phyloP scores from a whole-genome alignment of 371 early-diverging fungal genomes.

The Mortierella sp. region DNA sequence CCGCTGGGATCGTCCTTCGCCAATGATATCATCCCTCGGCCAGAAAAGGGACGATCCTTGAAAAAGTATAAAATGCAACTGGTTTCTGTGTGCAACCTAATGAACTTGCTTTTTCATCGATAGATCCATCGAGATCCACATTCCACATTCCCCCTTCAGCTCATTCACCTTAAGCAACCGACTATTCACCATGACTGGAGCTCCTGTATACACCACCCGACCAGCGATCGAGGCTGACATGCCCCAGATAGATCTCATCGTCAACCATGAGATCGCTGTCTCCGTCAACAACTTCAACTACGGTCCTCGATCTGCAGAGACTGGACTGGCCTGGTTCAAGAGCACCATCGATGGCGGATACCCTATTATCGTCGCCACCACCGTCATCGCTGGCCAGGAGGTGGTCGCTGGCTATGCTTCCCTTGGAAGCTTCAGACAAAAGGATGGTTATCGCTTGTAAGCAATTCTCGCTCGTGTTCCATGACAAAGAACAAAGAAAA shows the following conservation, averaged over 20 bases:
- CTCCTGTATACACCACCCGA: slow-evolving; percentile 27
- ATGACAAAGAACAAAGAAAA: too few species aligned
- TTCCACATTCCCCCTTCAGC: too few species aligned
- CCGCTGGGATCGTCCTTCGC: too few species aligned
- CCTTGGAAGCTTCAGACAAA: slow-evolving; percentile 37
- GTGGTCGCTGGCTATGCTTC: slow-evolving; percentile 37
- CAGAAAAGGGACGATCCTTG: too few species aligned
- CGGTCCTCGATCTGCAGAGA: slow-evolving; percentile 27
- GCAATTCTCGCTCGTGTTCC: background rate
- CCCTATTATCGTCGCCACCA: slow-evolving; percentile 36
- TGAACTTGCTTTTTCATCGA: too few species aligned
- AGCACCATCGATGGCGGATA: slow-evolving; percentile 33
- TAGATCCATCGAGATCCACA: background rate
- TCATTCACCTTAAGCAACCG: too few species aligned
- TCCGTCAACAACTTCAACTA: slow-evolving; percentile 54
- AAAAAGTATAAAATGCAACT: too few species aligned
- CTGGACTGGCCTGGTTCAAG: slow-evolving; percentile 32
- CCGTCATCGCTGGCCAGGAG: slow-evolving; percentile 13
- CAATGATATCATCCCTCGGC: too few species aligned
- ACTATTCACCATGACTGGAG: slow-evolving; percentile 5
- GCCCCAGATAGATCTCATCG: slow-evolving; percentile 33
- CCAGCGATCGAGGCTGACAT: slow-evolving; percentile 35
- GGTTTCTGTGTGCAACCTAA: too few species aligned
- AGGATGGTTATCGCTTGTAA: slow-evolving; percentile 53
- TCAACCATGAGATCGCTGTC: slow-evolving; percentile 38